A percentile compares a stretch with the other conserved stretches of the same genome.
These are phyloP conservation scores for Alliaria petiolata DNA, from an alignment of 345 rosid genomes.

Conservation along the genomic window DNA sequence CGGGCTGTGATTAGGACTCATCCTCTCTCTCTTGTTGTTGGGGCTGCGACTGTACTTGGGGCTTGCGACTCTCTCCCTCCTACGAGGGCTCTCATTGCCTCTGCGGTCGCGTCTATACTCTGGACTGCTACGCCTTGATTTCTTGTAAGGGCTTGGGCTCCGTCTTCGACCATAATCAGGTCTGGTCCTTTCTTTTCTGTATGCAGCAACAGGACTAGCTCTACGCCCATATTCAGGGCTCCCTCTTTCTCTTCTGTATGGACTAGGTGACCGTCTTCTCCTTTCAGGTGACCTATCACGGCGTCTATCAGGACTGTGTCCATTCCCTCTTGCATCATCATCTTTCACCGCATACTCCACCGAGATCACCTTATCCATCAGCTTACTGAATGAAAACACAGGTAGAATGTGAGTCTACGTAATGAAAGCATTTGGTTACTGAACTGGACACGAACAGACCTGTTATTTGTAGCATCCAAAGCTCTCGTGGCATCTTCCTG, in stretches of 20 bases:
- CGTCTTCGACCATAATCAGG: slow-evolving; percentile 67
- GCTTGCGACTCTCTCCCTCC: slow-evolving; percentile 48
- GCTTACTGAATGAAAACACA: slow-evolving; percentile 60
- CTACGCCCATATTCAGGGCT: slow-evolving; percentile 96
- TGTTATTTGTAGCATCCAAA: slow-evolving; percentile 73
- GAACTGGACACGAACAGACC: slow-evolving; percentile 37
- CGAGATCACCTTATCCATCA: slow-evolving; percentile 79
- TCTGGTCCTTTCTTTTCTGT: slow-evolving; percentile 61
- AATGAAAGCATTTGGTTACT: not conserved
- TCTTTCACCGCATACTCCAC: slow-evolving; percentile 94
- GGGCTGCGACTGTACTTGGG: slow-evolving; percentile 56
- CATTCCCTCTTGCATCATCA: slow-evolving; percentile 73
- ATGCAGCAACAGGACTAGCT: slow-evolving; percentile 52
- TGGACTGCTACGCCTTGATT: slow-evolving; percentile 57
- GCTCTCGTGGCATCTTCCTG: slow-evolving; percentile 92
- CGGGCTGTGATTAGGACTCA: slow-evolving; percentile 47
- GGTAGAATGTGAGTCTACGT: not conserved
- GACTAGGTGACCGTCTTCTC: slow-evolving; percentile 76
- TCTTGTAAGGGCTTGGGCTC: slow-evolving; percentile 56
- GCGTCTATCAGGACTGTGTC: slow-evolving; percentile 66
- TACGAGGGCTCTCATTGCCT: slow-evolving; percentile 55
- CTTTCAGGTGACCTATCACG: slow-evolving; percentile 79
- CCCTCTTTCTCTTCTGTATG: slow-evolving; percentile 76
- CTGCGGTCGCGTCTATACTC: slow-evolving; percentile 46
- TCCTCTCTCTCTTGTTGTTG: slow-evolving; percentile 34